These are phyloP conservation scores for Lactifluus hygrophoroides DNA, from an alignment of 768 basidiomycete genomes.

Conservation along the genomic window DNA sequence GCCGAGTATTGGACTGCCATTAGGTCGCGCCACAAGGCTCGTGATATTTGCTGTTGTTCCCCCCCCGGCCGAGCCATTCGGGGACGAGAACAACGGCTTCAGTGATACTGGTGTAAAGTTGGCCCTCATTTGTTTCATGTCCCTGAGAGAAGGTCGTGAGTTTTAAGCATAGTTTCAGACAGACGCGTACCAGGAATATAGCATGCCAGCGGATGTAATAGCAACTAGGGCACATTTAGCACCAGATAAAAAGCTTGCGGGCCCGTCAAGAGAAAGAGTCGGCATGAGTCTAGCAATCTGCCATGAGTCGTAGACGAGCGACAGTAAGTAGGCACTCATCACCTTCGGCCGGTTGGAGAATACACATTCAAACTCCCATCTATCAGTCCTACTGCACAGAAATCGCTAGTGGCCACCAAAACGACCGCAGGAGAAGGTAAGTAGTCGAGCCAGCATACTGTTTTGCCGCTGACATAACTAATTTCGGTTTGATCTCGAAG, in stretches of 20 bases:
- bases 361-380: constrained; percentile 83
- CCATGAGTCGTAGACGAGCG: background rate
- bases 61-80: constrained; percentile 29
- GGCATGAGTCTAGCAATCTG: constrained; percentile 56
- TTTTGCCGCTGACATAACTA: constrained; percentile 50
- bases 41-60: constrained; percentile 38
- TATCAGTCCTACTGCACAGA: constrained; percentile 69
- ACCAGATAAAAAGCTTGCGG: constrained; percentile 60
- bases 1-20: constrained; percentile 70
- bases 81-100: constrained; percentile 45
- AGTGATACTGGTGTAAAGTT: constrained; percentile 62
- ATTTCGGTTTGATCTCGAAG: constrained; percentile 60
- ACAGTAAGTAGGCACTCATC: constrained; percentile 20
- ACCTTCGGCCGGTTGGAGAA: constrained; percentile 79
- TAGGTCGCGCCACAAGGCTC: constrained; percentile 61
- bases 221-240: constrained; percentile 57
- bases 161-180: background rate
- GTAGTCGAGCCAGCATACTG: constrained; percentile 87
- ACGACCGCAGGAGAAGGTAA: constrained; percentile 63
- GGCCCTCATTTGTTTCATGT: constrained; percentile 57
- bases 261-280: constrained; percentile 60
- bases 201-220: constrained; percentile 60
- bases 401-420: constrained; percentile 51
- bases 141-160: constrained; percentile 38
- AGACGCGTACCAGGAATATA: constrained; percentile 63